These are phyloP conservation scores for Jamesozyma rosinii DNA, from an alignment of 805 yeast genomes.

Conservation along the genomic window DNA sequence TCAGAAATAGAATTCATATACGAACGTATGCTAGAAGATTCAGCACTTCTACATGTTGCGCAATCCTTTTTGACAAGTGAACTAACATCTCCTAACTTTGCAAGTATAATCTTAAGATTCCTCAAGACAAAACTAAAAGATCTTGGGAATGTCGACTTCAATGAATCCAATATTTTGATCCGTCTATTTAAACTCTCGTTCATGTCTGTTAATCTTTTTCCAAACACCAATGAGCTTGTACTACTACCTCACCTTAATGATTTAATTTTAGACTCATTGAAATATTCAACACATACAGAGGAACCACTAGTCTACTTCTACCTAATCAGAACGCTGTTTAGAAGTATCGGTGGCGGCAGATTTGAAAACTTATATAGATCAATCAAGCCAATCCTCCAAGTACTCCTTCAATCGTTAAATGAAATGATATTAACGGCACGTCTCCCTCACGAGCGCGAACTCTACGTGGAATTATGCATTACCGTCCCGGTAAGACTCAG, in stretches of 20 bases:
- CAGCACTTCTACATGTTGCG: conserved; percentile 81
- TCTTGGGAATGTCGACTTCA: conserved; percentile 70
- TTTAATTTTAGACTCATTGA: conserved; percentile 70
- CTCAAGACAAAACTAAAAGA: conserved; percentile 63
- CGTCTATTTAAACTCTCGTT: conserved; percentile 85
- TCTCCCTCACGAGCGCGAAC: conserved; percentile 82
- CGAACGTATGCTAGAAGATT: conserved; percentile 69
- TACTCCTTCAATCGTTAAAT: conserved; percentile 74
- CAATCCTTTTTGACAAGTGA: conserved; percentile 92
- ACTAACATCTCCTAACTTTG: conserved; percentile 85
- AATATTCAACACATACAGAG: conserved; percentile 71
- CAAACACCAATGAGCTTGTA: conserved; percentile 77
- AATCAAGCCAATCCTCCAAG: conserved; percentile 83
- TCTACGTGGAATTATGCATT: conserved; percentile 87
- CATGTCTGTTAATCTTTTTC: conserved; percentile 91
- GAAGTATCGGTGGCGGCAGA: conserved; percentile 95
- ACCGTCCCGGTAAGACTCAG: conserved; percentile 93
- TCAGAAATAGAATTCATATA: conserved; percentile 71
- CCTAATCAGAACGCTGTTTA: conserved; percentile 75
- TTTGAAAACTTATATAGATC: conserved; percentile 89
- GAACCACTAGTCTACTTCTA: conserved; percentile 89
- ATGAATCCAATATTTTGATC: conserved; percentile 70
- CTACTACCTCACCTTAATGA: conserved; percentile 80
- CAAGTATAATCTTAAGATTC: conserved; percentile 72
- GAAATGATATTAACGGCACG: conserved; percentile 74